phyloP scores from a whole-genome alignment of 805 yeast species.

The Yamadazyma tumulicola region DNA sequence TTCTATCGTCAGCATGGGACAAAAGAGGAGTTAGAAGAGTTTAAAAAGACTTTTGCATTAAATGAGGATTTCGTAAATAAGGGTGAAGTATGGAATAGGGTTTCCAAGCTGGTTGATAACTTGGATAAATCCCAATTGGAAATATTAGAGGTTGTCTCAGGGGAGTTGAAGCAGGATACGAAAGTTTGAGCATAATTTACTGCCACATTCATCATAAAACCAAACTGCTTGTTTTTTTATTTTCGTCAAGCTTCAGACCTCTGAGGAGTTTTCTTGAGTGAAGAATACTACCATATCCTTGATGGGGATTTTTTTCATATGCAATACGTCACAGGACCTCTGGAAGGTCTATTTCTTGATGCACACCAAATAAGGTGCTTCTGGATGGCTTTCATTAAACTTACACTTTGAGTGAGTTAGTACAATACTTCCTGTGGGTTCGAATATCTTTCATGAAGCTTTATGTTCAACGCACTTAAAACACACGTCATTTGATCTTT shows the following conservation, averaged over 20 bases:
- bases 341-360: no score
- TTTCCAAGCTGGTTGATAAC: slow-evolving; percentile 48
- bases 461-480: slow-evolving; percentile 68
- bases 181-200: background rate
- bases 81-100: slow-evolving; percentile 59
- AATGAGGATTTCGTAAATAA: slow-evolving; percentile 49
- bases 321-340: no score
- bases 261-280: no score
- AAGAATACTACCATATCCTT: background rate
- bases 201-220: background rate
- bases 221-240: no score
- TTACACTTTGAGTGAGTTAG: no score
- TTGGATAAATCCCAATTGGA: slow-evolving; percentile 39
- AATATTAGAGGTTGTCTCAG: slow-evolving; percentile 32
- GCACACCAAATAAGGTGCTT: no score
- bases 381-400: no score
- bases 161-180: slow-evolving; percentile 5
- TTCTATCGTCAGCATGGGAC: slow-evolving; percentile 39
- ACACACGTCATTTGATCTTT: slow-evolving; percentile 74
- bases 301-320: no score
- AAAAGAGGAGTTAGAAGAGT: slow-evolving; percentile 29
- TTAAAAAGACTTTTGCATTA: slow-evolving; percentile 33
- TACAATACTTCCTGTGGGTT: no score
- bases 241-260: no score
- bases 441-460: slow-evolving; percentile 49